Evolutionary conservation across 2,329 filamentous ascomycete species (phyloP).

Genomic region (Dactylonectria macrodidyma): DNA sequence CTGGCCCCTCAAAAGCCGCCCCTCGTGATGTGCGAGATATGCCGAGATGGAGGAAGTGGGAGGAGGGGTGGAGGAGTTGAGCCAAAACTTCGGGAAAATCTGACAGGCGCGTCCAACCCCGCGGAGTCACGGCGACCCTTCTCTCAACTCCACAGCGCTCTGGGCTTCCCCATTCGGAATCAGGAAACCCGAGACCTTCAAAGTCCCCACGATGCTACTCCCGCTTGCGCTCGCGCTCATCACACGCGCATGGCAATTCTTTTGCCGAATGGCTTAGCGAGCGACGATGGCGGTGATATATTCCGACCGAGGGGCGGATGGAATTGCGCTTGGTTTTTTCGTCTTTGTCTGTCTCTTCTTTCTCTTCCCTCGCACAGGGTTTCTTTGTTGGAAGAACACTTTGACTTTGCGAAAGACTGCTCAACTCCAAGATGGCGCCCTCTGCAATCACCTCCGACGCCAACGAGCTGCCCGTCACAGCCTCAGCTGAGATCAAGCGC

Average conservation of each 20-base stretch:
- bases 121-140: neutral
- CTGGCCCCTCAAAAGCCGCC: neutral
- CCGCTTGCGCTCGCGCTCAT: conserved; percentile 18
- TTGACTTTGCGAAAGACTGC: neutral
- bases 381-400: neutral
- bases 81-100: conserved; percentile 21
- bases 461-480: conserved; percentile 35
- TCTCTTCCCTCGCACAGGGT: neutral
- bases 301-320: conserved; percentile 1
- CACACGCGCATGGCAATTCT: conserved; percentile 25
- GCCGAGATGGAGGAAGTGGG: conserved; percentile 8
- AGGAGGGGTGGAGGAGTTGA: conserved; percentile 3
- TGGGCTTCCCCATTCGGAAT: conserved; percentile 36
- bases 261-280: conserved; percentile 3
- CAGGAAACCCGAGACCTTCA: conserved; percentile 24
- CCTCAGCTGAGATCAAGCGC: conserved; percentile 41
- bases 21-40: conserved; percentile 26
- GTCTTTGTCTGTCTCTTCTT: conserved; percentile 2
- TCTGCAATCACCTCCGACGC: conserved; percentile 41
- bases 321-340: neutral
- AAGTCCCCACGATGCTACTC: conserved; percentile 1
- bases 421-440: conserved; percentile 41
- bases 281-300: conserved; percentile 29
- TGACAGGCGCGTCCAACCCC: conserved; percentile 6
- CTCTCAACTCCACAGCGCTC: conserved; percentile 28